phyloP scores from a whole-genome alignment of 208 protist genomes.

The Trypanosoma mega region DNA sequence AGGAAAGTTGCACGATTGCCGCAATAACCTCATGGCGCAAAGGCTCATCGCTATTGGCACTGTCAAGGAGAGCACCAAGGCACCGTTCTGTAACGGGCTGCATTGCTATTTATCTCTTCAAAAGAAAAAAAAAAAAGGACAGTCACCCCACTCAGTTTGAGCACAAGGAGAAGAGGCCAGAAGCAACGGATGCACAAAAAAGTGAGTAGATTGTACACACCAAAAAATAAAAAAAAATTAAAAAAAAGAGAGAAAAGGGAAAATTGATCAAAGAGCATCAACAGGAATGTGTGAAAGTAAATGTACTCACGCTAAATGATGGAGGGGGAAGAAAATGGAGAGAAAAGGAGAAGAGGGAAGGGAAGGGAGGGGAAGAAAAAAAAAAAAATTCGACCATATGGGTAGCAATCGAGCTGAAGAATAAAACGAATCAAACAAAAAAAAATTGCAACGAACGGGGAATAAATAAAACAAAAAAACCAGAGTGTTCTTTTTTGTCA shows the following conservation, averaged over 20 bases:
- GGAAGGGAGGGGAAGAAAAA: not conserved
- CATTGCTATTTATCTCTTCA: not conserved
- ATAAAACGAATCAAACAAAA: no score
- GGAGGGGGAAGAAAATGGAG: no score
- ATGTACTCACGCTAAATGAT: no score
- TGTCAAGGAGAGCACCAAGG: not conserved
- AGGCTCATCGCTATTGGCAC: not conserved
- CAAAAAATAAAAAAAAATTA: not conserved
- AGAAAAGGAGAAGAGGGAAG: no score
- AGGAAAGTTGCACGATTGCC: slow-evolving; percentile 2
- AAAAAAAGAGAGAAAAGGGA: not conserved
- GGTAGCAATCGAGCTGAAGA: not conserved
- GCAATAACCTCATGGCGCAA: slow-evolving; percentile 6
- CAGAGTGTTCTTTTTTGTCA: no score
- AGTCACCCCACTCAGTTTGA: not conserved
- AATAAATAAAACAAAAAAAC: no score
- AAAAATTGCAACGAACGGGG: no score
- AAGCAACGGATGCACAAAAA: not conserved
- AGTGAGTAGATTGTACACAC: not conserved
- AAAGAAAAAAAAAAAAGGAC: not conserved
- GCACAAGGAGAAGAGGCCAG: not conserved
- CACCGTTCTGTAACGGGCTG: not conserved
- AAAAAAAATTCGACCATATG: not conserved
- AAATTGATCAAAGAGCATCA: not conserved
- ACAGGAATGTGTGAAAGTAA: not conserved